These are phyloP conservation scores for Chloris gayana DNA, from an alignment of 176 grass and related monocot genomes.

Conservation along the genomic window DNA sequence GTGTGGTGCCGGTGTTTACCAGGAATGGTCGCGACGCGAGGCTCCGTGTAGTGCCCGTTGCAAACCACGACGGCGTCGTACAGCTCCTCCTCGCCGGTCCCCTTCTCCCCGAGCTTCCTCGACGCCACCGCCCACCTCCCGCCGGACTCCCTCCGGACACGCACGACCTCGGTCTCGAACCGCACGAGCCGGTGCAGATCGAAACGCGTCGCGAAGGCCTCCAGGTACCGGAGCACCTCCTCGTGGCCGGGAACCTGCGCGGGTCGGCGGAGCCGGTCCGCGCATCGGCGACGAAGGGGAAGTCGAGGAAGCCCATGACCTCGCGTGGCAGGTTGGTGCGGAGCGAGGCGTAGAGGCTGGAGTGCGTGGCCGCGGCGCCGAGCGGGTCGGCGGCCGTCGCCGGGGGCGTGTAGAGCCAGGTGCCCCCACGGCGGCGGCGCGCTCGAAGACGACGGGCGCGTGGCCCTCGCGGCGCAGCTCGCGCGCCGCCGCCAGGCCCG, in stretches of 20 bases:
- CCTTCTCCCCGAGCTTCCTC: constrained; percentile 53
- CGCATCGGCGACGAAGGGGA: constrained; percentile 55
- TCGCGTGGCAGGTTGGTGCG: constrained; percentile 86
- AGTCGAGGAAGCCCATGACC: constrained; percentile 87
- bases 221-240: constrained; percentile 83
- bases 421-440: constrained; percentile 62
- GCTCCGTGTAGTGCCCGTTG: constrained; percentile 69
- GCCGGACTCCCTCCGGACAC: constrained; percentile 35
- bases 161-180: constrained; percentile 69
- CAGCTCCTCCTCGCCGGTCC: constrained; percentile 37
- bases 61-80: constrained; percentile 77
- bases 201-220: constrained; percentile 73
- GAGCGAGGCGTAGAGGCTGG: constrained; percentile 89
- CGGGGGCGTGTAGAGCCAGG: constrained; percentile 66
- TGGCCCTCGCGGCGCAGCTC: constrained; percentile 82
- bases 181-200: constrained; percentile 52
- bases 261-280: constrained; percentile 29
- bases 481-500: constrained; percentile 40
- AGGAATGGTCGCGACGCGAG: constrained; percentile 57
- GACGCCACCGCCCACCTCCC: constrained; percentile 69
- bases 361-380: constrained; percentile 55
- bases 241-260: constrained; percentile 67
- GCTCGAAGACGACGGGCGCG: constrained; percentile 79
- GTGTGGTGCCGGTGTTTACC: constrained; percentile 32
- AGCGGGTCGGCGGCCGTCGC: constrained; percentile 51